A percentile compares a stretch with the other conserved stretches of the same genome.
Evolutionary conservation across 2,329 filamentous ascomycete species (phyloP).

Genomic region (Cytospora schulzeri): DNA sequence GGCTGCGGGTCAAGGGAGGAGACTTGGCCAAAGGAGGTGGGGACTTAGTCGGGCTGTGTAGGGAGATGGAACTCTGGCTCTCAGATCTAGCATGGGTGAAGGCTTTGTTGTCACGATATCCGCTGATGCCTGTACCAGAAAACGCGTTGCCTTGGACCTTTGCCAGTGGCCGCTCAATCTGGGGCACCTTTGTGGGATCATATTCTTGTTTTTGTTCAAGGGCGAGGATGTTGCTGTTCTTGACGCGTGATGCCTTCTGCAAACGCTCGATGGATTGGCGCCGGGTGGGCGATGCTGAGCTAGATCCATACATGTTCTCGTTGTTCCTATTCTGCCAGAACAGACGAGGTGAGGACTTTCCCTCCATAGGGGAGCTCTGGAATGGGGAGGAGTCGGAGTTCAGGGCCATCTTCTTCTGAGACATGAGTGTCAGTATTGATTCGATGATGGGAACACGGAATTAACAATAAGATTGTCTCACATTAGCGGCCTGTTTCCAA

Average conservation of each 20-base stretch:
- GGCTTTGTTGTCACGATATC: conserved; percentile 51
- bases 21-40: conserved; percentile 38
- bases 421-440: conserved; percentile 13
- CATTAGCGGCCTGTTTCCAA: conserved; percentile 77
- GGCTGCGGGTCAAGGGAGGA: conserved; percentile 40
- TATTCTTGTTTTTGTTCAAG: conserved; percentile 92
- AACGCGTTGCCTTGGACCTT: conserved; percentile 75
- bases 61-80: conserved; percentile 63
- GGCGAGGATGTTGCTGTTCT: conserved; percentile 96
- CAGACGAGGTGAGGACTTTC: conserved; percentile 72
- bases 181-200: conserved; percentile 75
- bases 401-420: conserved; percentile 64
- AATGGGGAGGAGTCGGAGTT: conserved; percentile 79
- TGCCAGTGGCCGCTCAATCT: conserved; percentile 80
- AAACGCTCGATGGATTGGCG: conserved; percentile 94
- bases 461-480: conserved; percentile 43
- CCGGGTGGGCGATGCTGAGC: conserved; percentile 71
- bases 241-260: conserved; percentile 91
- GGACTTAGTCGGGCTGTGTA: conserved; percentile 56
- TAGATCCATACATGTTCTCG: conserved; percentile 69
- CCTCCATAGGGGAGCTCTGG: conserved; percentile 76
- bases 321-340: conserved; percentile 84
- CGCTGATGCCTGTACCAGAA: conserved; percentile 57
- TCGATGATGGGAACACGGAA: conserved; percentile 33
- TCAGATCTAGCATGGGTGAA: conserved; percentile 55